phyloP scores from a whole-genome alignment of 2,329 filamentous ascomycete species.

The Apiospora hydei region DNA sequence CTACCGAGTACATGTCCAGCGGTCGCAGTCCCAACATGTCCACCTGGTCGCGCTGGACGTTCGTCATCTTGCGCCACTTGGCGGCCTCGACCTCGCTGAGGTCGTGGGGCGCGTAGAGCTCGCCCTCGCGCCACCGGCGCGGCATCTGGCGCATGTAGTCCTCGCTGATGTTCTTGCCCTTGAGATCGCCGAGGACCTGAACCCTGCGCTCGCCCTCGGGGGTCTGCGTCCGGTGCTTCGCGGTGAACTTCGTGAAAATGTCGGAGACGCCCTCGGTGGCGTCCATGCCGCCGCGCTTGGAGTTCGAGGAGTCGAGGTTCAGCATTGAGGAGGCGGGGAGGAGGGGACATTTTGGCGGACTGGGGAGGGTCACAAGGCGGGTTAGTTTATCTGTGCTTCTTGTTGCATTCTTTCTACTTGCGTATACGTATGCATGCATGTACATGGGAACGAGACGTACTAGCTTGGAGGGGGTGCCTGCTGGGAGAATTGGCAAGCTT shows the following conservation, averaged over 20 bases:
- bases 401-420: not conserved
- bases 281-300: constrained; percentile 1
- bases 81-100: constrained; percentile 77
- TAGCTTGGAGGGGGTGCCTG: constrained; percentile 32
- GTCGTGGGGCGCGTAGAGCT: constrained; percentile 92
- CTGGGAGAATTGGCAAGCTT: constrained; percentile 37
- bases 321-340: constrained; percentile 35
- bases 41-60: constrained; percentile 72
- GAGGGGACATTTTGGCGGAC: constrained; percentile 33
- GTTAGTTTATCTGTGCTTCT: not conserved
- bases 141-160: constrained; percentile 70
- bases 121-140: constrained; percentile 77
- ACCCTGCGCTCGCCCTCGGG: constrained; percentile 35
- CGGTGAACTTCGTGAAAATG: constrained; percentile 29
- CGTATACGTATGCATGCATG: not conserved
- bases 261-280: constrained; percentile 29
- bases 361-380: constrained; percentile 24
- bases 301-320: constrained; percentile 31
- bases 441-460: constrained; percentile 32
- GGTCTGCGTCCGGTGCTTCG: constrained; percentile 22
- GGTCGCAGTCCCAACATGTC: constrained; percentile 83
- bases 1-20: constrained; percentile 84
- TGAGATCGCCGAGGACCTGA: constrained; percentile 48
- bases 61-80: constrained; percentile 74
- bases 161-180: constrained; percentile 49